These are phyloP conservation scores for Stephanodiscus triporus DNA, from an alignment of 108 stramenopile species.

Conservation along the genomic window DNA sequence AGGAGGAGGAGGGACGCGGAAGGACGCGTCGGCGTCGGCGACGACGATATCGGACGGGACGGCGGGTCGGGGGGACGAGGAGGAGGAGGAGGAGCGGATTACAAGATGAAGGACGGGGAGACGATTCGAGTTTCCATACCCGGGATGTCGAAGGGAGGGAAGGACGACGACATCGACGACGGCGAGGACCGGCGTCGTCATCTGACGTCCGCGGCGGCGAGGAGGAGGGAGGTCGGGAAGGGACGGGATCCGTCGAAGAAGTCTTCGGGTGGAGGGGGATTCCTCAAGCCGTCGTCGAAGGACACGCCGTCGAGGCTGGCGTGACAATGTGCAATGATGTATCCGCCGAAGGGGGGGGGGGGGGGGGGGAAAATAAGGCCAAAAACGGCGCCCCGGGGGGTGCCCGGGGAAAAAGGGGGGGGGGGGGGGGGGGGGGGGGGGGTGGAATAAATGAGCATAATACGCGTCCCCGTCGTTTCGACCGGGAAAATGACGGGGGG, in stretches of 20 bases:
- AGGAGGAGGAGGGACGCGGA: neutral
- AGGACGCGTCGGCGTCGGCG: no score
- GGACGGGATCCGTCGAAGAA: conserved; percentile 13
- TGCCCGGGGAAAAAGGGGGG: no score
- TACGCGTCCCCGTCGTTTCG: no score
- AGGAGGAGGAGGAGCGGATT: conserved; percentile 65
- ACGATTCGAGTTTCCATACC: conserved; percentile 78
- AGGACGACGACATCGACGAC: neutral
- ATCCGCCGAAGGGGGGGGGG: no score
- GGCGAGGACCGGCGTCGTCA: neutral
- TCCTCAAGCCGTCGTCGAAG: conserved; percentile 72
- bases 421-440: no score
- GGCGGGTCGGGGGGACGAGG: conserved; percentile 4
- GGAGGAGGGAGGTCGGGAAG: conserved; percentile 17
- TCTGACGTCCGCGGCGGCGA: conserved; percentile 16
- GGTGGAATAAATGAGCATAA: no score
- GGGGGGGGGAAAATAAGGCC: no score
- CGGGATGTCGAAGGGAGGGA: conserved; percentile 24
- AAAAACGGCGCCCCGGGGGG: no score
- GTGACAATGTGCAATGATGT: no score
- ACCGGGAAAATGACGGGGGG: no score
- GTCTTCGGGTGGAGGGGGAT: conserved; percentile 39
- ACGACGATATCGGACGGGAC: no score
- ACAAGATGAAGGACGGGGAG: conserved; percentile 92
- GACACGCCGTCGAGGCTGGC: conserved; percentile 70